Conservation (phyloP, 208 protist species). For the Spongospora subterranea region DNA sequence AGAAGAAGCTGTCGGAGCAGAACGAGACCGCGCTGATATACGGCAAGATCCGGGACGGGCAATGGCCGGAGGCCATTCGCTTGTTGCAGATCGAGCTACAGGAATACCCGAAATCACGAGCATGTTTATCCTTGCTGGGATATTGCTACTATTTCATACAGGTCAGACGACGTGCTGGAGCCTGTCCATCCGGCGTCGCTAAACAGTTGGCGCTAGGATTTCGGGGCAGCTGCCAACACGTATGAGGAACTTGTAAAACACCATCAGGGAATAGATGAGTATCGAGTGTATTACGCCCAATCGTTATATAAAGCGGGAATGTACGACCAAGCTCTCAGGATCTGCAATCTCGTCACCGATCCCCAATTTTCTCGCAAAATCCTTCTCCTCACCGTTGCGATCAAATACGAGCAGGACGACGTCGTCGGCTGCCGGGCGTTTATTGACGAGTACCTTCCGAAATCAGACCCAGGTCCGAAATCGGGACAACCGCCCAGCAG, state of each 20-base stretch:
- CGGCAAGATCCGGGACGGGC: constrained; percentile 87
- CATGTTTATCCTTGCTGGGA: constrained; percentile 89
- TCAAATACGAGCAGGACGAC: constrained; percentile 58
- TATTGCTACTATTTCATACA: constrained; percentile 93
- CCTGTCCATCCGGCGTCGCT: constrained; percentile 56
- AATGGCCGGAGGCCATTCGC: constrained; percentile 89
- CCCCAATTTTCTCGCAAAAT: constrained; percentile 81
- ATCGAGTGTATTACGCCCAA: constrained; percentile 92
- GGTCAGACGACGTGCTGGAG: constrained; percentile 85
- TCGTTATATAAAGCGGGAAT: constrained; percentile 90
- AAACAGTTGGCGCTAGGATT: constrained; percentile 12
- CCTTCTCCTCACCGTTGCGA: constrained; percentile 83
- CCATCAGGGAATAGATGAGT: constrained; percentile 90
- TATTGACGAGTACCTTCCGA: constrained; percentile 34
- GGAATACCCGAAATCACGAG: constrained; percentile 88
- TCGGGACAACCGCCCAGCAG: too few relatives aligned
- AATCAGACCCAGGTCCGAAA: constrained; percentile 17
- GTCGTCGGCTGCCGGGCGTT: constrained; percentile 59
- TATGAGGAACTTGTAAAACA: constrained; percentile 68
- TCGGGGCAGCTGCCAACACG: constrained; percentile 58
- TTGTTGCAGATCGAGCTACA: constrained; percentile 85
- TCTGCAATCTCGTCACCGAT: constrained; percentile 81
- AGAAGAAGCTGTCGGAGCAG: constrained; percentile 75
- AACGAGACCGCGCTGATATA: constrained; percentile 91
- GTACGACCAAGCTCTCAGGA: constrained; percentile 86